phyloP scores from a whole-genome alignment of 2,329 filamentous ascomycete species.

The Aspergillus melleus region DNA sequence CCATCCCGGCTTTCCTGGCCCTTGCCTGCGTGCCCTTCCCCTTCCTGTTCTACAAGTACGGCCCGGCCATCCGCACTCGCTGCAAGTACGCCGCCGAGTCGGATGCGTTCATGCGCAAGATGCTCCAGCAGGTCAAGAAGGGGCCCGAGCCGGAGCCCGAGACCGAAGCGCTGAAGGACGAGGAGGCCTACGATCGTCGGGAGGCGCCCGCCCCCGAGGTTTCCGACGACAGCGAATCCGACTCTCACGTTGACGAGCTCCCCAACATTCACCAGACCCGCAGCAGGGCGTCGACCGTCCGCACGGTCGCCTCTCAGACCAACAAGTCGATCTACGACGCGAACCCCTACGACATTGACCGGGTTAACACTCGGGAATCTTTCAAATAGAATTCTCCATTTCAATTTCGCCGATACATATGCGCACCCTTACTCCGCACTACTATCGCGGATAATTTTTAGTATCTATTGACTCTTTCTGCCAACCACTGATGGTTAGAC shows the following conservation, averaged over 20 bases:
- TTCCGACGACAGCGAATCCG: conserved; percentile 23
- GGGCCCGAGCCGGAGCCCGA: conserved; percentile 5
- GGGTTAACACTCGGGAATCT: conserved; percentile 44
- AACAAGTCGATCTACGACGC: conserved; percentile 40
- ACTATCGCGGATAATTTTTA: conserved; percentile 21
- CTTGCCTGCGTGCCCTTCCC: conserved; percentile 46
- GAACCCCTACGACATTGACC: conserved; percentile 47
- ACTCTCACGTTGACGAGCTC: conserved; percentile 21
- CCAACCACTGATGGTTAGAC: conserved; percentile 1
- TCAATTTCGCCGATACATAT: not conserved
- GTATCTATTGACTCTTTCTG: conserved; percentile 10
- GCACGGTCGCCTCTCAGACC: conserved; percentile 19
- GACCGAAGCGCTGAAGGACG: conserved; percentile 17
- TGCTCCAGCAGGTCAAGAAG: conserved; percentile 28
- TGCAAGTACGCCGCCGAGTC: conserved; percentile 43
- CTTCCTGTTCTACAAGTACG: conserved; percentile 47
- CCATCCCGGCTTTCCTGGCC: conserved; percentile 48
- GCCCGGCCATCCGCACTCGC: conserved; percentile 38
- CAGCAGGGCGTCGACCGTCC: conserved; percentile 28
- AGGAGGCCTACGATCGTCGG: conserved; percentile 32
- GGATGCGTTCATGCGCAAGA: conserved; percentile 38
- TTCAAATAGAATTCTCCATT: conserved; percentile 23
- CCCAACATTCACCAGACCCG: conserved; percentile 24
- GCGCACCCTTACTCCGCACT: not conserved
- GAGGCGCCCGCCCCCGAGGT: conserved; percentile 30